These are phyloP conservation scores for Neurospora discreta DNA, from an alignment of 495 filamentous ascomycete species.

Conservation along the genomic window DNA sequence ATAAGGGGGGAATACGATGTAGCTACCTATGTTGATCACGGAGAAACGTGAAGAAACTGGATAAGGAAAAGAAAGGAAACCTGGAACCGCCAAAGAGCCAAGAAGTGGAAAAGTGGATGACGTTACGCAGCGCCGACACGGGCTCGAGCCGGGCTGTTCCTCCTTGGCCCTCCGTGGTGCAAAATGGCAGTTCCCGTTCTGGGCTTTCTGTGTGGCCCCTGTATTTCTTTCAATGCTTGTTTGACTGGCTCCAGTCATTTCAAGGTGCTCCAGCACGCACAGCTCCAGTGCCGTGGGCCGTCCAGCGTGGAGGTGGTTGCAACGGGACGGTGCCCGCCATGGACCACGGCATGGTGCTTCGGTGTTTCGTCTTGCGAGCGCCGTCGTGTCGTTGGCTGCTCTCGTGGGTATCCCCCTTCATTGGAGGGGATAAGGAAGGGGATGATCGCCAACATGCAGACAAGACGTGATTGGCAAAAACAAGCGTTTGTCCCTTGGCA, in stretches of 20 bases:
- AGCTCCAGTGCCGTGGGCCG: not conserved
- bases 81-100: not conserved
- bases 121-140: not conserved
- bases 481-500: not conserved
- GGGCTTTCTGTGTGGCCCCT: not conserved
- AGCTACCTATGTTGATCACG: not conserved
- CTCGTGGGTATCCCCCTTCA: not conserved
- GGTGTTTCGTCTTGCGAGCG: not conserved
- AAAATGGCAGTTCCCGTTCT: not conserved
- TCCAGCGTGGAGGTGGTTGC: not conserved
- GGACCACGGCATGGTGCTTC: not conserved
- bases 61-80: not conserved
- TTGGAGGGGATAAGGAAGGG: not conserved
- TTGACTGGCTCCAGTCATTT: not conserved
- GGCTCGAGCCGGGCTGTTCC: not conserved
- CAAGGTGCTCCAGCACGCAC: not conserved
- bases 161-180: not conserved
- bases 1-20: not conserved
- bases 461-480: not conserved
- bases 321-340: too few relatives aligned
- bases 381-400: not conserved
- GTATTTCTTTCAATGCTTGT: too few relatives aligned
- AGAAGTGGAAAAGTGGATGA: not conserved
- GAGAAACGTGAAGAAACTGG: not conserved
- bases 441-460: not conserved